These are phyloP conservation scores for Tuber aestivum DNA, from an alignment of 495 filamentous ascomycete species.

Conservation along the genomic window DNA sequence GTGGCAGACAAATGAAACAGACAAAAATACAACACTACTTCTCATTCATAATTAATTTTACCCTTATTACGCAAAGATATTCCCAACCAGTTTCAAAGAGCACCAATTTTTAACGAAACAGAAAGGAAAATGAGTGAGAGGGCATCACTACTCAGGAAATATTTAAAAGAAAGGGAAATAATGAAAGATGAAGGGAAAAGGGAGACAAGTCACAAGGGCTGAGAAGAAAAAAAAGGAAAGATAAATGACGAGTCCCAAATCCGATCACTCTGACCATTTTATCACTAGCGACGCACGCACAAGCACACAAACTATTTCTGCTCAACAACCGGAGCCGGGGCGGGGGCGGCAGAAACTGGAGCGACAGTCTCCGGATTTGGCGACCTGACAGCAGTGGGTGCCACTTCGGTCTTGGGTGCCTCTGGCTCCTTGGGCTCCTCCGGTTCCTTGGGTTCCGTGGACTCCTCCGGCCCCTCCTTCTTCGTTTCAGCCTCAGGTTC, in stretches of 20 bases:
- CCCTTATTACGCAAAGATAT: neutral
- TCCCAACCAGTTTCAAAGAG: neutral
- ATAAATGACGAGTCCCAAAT: constrained; percentile 1
- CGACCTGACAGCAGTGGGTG: neutral
- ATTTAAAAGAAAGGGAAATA: constrained; percentile 12
- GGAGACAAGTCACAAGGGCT: neutral
- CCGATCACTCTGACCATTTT: neutral
- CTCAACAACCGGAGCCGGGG: constrained; percentile 4
- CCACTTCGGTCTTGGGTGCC: neutral
- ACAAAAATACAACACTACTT: neutral
- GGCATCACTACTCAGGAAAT: constrained; percentile 11
- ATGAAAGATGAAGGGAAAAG: neutral
- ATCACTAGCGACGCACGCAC: neutral
- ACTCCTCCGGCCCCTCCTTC: constrained; percentile 7
- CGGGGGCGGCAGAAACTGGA: constrained; percentile 9
- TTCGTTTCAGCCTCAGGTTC: constrained; percentile 8
- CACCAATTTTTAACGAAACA: neutral
- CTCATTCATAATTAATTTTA: constrained; percentile 7
- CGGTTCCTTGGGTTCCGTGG: too few species aligned
- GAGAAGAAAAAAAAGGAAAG: neutral
- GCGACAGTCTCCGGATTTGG: constrained; percentile 4
- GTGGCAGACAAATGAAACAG: neutral
- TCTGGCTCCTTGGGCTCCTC: constrained; percentile 5
- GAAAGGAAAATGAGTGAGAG: constrained; percentile 10
- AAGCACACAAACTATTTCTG: constrained; percentile 12